Base-by-base conservation (phyloP, 2,329 filamentous ascomycete genomes). In the Aspergillus viridinutans region DNA sequence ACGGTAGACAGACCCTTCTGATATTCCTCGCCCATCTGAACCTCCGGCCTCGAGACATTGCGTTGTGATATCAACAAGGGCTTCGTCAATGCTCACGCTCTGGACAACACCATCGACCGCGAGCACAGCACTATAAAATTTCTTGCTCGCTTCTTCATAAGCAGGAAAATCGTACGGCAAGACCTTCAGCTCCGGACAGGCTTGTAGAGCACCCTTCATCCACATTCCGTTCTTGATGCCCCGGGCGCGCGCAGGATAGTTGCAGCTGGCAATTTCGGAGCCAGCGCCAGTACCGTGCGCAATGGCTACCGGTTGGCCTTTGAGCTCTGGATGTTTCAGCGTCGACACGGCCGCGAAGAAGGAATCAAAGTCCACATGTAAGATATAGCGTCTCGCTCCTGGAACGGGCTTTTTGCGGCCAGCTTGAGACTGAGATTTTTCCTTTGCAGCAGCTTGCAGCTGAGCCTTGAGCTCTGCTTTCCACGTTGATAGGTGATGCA, bases 151-250 rank as follows among this genome's bases (percentile, higher is more conserved):
- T 58, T 92, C 89, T 77, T 99, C 94, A 64, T 99, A 99, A 0
- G 87, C 93, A 1, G 90, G 88, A 69, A 97, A 99, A 68, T 99
- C 92, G 66, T 99, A 99, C 0, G 92, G 90, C n/a, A 99, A 71
- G 1, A 97, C 87, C 64, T 95, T 92, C 20, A 99, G 79, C 23
- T 91, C 85, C 0, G 93, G 88, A 68, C 92, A 99, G 20, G 94
- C 73, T 63, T 94, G 88, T 58, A 88, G 80, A 0, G 94, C 94
- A 35, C 83, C 82, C 71, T 93, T 95, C 93, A 99, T 97, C 94
- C 95, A 99, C 94, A 97, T 99, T 40, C 95, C 95, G 65, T 99
- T 99, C 70, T 92, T 96, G 54, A 99, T 82, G 1, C 93, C 93
- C 65, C 87, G 94, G 32, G 84, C 82, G 40, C 94, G 85, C 6